Base-by-base conservation (phyloP, 2,329 filamentous ascomycete genomes). In the Colletotrichum sp. region DNA sequence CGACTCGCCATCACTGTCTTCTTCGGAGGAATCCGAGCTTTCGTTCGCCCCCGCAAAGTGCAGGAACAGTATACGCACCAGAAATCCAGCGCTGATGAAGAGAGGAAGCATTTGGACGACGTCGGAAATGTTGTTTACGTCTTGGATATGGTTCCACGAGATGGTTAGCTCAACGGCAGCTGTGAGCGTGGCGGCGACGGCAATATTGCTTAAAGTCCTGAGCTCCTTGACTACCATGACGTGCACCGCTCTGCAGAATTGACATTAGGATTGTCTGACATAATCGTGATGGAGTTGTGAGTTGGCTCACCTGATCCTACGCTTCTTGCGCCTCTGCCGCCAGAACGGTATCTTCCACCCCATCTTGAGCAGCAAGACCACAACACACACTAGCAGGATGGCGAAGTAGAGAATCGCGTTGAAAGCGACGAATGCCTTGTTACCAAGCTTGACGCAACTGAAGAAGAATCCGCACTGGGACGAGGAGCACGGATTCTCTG, bases 161-260 rank as follows among this genome's bases (percentile, higher is more conserved):
- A 84, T 76, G 5, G 81, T 75, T 8, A 84, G 77, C 65, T 84
- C 83, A 61, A 83, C 77, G 6, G 80, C 80, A 1, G 79, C 76
- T 3, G 72, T 76, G 33, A 77, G 64, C 7, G 68, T 72, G 15
- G 65, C 69, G 8, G 75, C 69, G 2, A 72, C 70, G 16, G 82
- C 75, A 6, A 83, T 72, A 18, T 82, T 76, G 34, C 75, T 78
- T 16, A 82, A 81, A 11, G 82, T 76, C 18, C 72, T 75, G 34
- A 79, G 9, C 57, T 81, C 73, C 9, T 75, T 79, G 11, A 83
- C 54, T 8, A 78, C 51, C 27, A 76, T 69, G 8, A 78, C 69
- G n/a, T 78, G 79, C 13, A 76, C 68, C 67, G 59, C 64, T 24
- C 64, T 59, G 21, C 11, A 51, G 36, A 6, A 24, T 3, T 18